Evolutionary conservation across 768 basidiomycete genomes (phyloP), one percentile per base, ranked within the genome.

Genomic region (Fomitopsis serialis): DNA sequence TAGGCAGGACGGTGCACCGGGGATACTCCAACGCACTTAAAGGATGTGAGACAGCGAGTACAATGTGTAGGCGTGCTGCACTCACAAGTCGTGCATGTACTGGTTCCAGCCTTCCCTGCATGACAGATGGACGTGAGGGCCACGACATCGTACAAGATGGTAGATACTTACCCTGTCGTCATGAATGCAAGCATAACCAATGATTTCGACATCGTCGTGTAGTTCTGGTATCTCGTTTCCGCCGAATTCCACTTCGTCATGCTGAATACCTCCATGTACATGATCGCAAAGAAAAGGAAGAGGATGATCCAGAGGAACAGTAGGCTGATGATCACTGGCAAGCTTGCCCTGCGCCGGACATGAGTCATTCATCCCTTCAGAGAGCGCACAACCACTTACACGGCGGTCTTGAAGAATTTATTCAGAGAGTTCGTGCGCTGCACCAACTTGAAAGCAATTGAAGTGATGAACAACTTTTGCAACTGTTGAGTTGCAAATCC

Each of bases 81-180:
- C 87, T 63, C 66, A 94, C 91, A 84, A 96, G 70, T 98, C 91
- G 65, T 98, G 95, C 96, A 98, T 98, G 67, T 87, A 97, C 61
- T 87, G 84, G 66, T 98, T 98, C 96, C 96, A 98, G 0, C 85
- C 92, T 68, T 98, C 95, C 9, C 94, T 94, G 58, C 7, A 58
- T 11, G 49, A 59, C 27, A 59, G 53, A 49, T 5, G 42, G 15
- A 60, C 35, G 48, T 37, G 42, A 40, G 15, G 4, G 15, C 37
- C 7, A 8, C 11, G 29, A 32, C 11, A 40, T 4, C 6, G 19
- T 15, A 6, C 19, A 40, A 6, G 21, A 2, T 22, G 25, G 46
- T 7, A 54, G 43, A 34, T 42, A 72, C 82, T 58, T 66, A 95
- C 93, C 94, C 95, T 29, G 90, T 89, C 55, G 87, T 94, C 81